phyloP scores from a whole-genome alignment of 441 rosid genomes.

The Sinapis alba region DNA sequence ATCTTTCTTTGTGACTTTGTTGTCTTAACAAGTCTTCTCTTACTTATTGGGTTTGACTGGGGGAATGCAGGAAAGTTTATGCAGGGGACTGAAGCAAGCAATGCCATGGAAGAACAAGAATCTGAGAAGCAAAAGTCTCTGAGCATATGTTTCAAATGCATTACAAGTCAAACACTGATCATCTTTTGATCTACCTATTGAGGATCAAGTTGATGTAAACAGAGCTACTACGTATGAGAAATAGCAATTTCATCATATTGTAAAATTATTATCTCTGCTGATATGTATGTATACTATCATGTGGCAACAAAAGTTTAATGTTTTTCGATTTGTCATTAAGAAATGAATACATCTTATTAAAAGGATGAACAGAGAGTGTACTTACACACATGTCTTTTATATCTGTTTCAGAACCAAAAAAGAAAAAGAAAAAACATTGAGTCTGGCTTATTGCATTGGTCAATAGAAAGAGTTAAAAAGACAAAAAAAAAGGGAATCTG shows the following conservation, averaged over 20 bases:
- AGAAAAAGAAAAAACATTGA: too few species aligned
- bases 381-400: slow-evolving; percentile 23
- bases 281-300: not conserved
- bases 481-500: slow-evolving; percentile 22
- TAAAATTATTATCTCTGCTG: slow-evolving; percentile 22
- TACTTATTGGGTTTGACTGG: slow-evolving; percentile 21
- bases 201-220: slow-evolving; percentile 17
- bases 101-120: slow-evolving; percentile 68
- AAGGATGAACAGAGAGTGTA: slow-evolving; percentile 11
- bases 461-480: slow-evolving; percentile 13
- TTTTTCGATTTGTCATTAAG: slow-evolving; percentile 11
- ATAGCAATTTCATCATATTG: not conserved
- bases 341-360: slow-evolving; percentile 4
- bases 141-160: slow-evolving; percentile 14
- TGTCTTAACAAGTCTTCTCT: not conserved
- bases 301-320: slow-evolving; percentile 23
- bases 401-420: slow-evolving; percentile 24
- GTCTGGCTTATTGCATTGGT: slow-evolving; percentile 49
- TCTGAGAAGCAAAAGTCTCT: slow-evolving; percentile 38
- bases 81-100: slow-evolving; percentile 68
- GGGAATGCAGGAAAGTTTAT: slow-evolving; percentile 56
- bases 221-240: slow-evolving; percentile 11
- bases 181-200: slow-evolving; percentile 15
- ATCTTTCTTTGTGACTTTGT: too few species aligned
- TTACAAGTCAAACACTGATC: not conserved